Conservation (phyloP, 2,329 filamentous ascomycete genomes). For the Epicoccum nigrum region DNA sequence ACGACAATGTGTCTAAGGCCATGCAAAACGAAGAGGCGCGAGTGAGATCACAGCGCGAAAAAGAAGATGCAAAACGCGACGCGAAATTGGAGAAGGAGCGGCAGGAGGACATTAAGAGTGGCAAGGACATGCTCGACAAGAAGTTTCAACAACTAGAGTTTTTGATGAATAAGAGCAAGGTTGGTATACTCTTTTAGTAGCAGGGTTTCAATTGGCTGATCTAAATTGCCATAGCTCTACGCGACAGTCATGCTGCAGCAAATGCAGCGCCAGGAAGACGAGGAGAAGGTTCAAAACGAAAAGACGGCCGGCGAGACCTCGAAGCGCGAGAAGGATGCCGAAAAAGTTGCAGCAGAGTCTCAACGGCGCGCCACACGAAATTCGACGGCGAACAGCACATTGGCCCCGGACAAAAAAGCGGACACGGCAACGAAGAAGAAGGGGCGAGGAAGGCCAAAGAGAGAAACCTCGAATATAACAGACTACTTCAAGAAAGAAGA, state of each 20-base stretch:
- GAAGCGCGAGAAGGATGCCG: slow-evolving; percentile 55
- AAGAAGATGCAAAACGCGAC: slow-evolving; percentile 54
- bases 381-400: slow-evolving; percentile 26
- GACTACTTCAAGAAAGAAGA: slow-evolving; percentile 67
- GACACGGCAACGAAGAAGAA: slow-evolving; percentile 32
- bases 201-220: slow-evolving; percentile 8
- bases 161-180: slow-evolving; percentile 59
- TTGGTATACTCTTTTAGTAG: slow-evolving; percentile 6
- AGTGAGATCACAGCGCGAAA: slow-evolving; percentile 51
- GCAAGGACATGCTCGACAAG: slow-evolving; percentile 53
- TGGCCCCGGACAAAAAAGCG: slow-evolving; percentile 24
- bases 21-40: slow-evolving; percentile 56
- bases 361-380: slow-evolving; percentile 55
- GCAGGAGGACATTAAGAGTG: slow-evolving; percentile 54
- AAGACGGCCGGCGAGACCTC: slow-evolving; percentile 53
- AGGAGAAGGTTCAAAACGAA: slow-evolving; percentile 53
- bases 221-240: slow-evolving; percentile 46
- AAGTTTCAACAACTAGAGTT: slow-evolving; percentile 61
- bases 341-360: slow-evolving; percentile 53
- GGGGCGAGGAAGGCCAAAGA: slow-evolving; percentile 49
- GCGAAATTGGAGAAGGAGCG: slow-evolving; percentile 52
- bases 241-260: slow-evolving; percentile 59
- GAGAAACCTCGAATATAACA: slow-evolving; percentile 56
- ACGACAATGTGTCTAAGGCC: slow-evolving; percentile 42
- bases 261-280: slow-evolving; percentile 59